phyloP scores from a whole-genome alignment of 2,329 filamentous ascomycete species.

The Claviceps sp. region DNA sequence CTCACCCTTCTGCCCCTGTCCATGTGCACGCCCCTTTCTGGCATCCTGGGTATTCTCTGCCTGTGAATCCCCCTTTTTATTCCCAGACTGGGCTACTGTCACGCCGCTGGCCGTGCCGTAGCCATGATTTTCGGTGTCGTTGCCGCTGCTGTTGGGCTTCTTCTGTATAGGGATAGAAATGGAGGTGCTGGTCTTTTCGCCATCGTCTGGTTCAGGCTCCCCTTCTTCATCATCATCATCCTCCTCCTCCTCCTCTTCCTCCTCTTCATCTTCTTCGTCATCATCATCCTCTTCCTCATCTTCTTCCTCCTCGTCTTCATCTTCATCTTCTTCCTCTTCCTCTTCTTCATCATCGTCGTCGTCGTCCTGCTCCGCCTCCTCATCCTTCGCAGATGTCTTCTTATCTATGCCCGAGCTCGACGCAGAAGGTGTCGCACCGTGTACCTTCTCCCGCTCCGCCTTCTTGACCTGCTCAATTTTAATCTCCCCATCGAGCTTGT shows the following conservation, averaged over 20 bases:
- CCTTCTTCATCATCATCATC: too few relatives aligned
- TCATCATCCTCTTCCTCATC: too few relatives aligned
- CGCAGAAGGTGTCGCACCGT: conserved; percentile 3
- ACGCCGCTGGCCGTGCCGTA: conserved; percentile 4
- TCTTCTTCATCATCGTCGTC: too few relatives aligned
- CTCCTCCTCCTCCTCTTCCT: too few relatives aligned
- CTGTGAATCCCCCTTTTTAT: conserved; percentile 6
- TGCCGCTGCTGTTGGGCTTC: conserved; percentile 10
- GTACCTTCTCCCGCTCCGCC: conserved; percentile 33
- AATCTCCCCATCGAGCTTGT: conserved; percentile 65
- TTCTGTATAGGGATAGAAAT: neutral
- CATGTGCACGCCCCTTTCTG: neutral
- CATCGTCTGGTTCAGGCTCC: conserved; percentile 6
- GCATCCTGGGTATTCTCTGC: neutral
- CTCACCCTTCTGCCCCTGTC: neutral
- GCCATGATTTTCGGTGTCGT: conserved; percentile 6
- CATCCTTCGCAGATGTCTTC: neutral
- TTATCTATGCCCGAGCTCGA: neutral
- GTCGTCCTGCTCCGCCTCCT: conserved; percentile 6
- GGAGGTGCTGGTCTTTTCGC: neutral
- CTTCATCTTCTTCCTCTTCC: too few relatives aligned
- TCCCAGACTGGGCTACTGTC: conserved; percentile 1
- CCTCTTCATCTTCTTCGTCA: too few relatives aligned
- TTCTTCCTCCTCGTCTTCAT: too few relatives aligned
- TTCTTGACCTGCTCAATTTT: conserved; percentile 45